Conservation (phyloP, 2,329 filamentous ascomycete species). For the Talaromyces marneffei region DNA sequence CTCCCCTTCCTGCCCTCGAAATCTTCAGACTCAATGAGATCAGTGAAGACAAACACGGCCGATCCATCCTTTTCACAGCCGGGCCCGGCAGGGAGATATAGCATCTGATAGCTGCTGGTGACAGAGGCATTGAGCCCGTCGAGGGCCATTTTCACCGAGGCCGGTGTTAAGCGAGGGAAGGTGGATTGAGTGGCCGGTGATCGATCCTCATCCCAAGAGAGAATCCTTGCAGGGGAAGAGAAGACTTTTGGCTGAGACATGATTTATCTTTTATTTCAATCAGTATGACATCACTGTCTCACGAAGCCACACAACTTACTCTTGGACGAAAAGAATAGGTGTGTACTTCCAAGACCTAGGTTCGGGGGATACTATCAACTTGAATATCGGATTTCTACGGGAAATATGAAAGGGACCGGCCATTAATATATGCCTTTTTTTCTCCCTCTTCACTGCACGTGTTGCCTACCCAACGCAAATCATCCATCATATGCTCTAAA, state of each 20-base stretch:
- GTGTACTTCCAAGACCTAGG: not conserved
- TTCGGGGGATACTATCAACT: not conserved
- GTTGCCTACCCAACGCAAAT: not conserved
- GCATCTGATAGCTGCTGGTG: constrained; percentile 12
- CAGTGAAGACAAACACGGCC: not conserved
- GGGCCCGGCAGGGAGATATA: constrained; percentile 7
- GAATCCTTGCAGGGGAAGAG: not conserved
- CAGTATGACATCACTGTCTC: not conserved
- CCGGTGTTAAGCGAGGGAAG: constrained; percentile 8
- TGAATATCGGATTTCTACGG: not conserved
- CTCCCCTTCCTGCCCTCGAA: not conserved
- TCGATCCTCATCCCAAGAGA: not conserved
- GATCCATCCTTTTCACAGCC: not conserved
- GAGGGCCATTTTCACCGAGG: constrained; percentile 7
- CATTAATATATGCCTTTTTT: not conserved
- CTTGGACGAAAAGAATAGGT: not conserved
- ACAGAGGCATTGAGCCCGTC: not conserved
- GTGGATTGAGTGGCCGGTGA: not conserved
- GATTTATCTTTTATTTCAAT: not conserved
- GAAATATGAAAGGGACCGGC: not conserved
- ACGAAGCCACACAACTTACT: not conserved
- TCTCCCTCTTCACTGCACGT: not conserved
- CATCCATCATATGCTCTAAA: not conserved
- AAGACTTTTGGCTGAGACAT: not conserved
- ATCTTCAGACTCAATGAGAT: not conserved